phyloP scores from a whole-genome alignment of 129 eudicot genomes.

The Lonicera japonica region DNA sequence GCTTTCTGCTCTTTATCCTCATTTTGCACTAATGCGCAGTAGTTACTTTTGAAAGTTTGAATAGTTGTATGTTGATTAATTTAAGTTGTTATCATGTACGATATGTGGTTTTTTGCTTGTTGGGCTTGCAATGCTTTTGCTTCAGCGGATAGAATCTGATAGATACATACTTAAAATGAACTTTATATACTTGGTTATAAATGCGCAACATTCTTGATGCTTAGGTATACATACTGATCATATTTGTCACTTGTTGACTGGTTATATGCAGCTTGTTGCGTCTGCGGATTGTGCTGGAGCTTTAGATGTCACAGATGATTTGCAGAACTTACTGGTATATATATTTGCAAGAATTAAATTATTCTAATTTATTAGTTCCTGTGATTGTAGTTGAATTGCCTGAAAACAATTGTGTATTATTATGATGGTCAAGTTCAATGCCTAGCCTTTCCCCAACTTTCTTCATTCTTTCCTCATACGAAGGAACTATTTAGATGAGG shows the following conservation, averaged over 20 bases:
- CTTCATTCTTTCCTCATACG: not conserved
- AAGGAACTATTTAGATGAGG: too few relatives aligned
- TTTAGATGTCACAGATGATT: slow-evolving; percentile 83
- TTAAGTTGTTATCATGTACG: not conserved
- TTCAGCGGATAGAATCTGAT: not conserved
- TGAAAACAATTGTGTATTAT: not conserved
- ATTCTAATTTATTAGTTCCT: not conserved
- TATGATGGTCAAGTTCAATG: not conserved
- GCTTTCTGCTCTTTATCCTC: not conserved
- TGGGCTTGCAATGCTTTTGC: slow-evolving; percentile 8
- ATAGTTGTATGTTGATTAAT: not conserved
- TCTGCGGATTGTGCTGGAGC: slow-evolving; percentile 99
- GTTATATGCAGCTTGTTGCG: slow-evolving; percentile 64
- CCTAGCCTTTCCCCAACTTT: not conserved
- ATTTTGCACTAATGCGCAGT: not conserved
- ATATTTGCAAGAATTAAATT: slow-evolving; percentile 3
- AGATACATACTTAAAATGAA: not conserved
- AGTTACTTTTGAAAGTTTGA: not conserved
- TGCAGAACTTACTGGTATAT: slow-evolving; percentile 88
- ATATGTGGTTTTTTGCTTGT: not conserved
- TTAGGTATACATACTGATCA: slow-evolving; percentile 19
- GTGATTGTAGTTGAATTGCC: not conserved
- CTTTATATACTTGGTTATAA: slow-evolving; percentile 1
- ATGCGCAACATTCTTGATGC: slow-evolving; percentile 12
- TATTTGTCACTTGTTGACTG: slow-evolving; percentile 15